Base-by-base conservation (phyloP, 108 stramenopile genomes). In the Hondaea fermentalgiana region DNA sequence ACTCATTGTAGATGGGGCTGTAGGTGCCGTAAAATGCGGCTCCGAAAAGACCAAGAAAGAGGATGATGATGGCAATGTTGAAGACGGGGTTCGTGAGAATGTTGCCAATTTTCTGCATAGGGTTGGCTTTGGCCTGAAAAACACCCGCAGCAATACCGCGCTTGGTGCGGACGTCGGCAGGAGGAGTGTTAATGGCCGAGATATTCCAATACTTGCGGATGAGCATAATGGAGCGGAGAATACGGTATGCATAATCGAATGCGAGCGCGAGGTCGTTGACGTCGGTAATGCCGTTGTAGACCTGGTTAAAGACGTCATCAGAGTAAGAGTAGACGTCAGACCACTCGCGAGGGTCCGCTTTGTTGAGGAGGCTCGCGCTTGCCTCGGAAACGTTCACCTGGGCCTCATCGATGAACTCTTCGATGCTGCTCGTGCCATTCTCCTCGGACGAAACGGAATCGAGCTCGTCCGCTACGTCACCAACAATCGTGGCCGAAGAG, bases 171-270 rank as follows among this genome's bases (percentile, higher is more conserved):
- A 83, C 76, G 51, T 83, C 76, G 6, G 76, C 76, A 6, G 76
- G 76, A 6, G 76, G 76, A 21, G 76, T 83, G 23, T 83, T 83
- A 45, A 83, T 53, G 3, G 76, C 76, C 14, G 49, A 53, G 76
- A 83, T 83, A 17, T 53, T 83, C 76, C 76, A 83, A 23, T 83
- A 83, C 4, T 83, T 83, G 76, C 76, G 76, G 51, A 83, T 83
- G 3, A 83, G 76, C 49, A 53, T 53, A 23, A 83, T 43, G 49
- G 49, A 53, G 51, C 28, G 76, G 25, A 83, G 45, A 12, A 83
- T 53, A 6, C 76, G 76, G 51, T 53, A 83, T 8, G 76, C 76
- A 35, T 83, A 83, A 53, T 83, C 76, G 51, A 83, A 83, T 0
- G 76, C 76, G n/a, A 83, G 51, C 51, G 76, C 76, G 28, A 53